Evolutionary conservation across 257 asterid genomes (phyloP).

Genomic region (Penstemon newberryi): DNA sequence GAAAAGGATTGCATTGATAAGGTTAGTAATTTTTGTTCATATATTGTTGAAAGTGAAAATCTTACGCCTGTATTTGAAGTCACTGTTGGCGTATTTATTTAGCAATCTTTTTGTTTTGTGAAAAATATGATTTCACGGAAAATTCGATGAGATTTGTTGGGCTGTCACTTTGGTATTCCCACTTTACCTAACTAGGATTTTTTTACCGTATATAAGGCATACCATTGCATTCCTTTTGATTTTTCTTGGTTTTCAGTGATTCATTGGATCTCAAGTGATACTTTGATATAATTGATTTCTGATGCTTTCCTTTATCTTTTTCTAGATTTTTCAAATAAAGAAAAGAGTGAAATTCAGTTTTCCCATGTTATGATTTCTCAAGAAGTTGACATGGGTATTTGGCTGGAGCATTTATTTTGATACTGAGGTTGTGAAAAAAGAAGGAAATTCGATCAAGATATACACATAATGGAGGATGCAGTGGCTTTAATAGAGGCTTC

Average conservation of each 20-base stretch:
- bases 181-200: constrained; percentile 60
- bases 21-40: too few species aligned
- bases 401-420: constrained; percentile 24
- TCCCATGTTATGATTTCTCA: constrained; percentile 20
- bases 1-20: too few species aligned
- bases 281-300: constrained; percentile 13
- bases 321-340: constrained; percentile 8
- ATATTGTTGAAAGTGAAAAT: too few species aligned
- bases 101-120: constrained; percentile 42
- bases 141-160: constrained; percentile 50
- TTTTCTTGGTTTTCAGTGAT: constrained; percentile 21
- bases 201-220: constrained; percentile 27
- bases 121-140: constrained; percentile 24
- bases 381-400: background rate
- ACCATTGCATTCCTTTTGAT: constrained; percentile 30
- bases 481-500: constrained; percentile 79
- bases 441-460: constrained; percentile 8
- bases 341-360: constrained; percentile 23
- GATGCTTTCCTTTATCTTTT: background rate
- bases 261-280: constrained; percentile 33
- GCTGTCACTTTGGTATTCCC: constrained; percentile 56
- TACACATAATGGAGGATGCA: constrained; percentile 64
- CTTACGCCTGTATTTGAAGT: background rate
- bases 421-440: constrained; percentile 27
- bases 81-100: constrained; percentile 44